Evolutionary conservation across 768 basidiomycete species (phyloP).

Genomic region (Calocybe cyanea): DNA sequence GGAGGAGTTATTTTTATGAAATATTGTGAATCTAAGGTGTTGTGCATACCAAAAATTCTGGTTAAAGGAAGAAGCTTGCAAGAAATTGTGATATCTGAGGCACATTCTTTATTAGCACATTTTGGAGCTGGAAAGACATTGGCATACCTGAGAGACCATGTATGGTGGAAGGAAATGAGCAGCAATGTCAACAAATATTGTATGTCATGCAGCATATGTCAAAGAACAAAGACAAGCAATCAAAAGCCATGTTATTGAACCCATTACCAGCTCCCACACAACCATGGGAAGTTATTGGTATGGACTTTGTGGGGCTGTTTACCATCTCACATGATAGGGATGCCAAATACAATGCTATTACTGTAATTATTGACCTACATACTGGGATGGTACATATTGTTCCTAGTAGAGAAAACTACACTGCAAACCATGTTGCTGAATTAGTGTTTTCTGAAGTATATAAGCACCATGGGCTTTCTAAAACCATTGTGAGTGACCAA

Average conservation of each 20-base stretch:
- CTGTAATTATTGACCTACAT: conserved; percentile 17
- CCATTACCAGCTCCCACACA: conserved; percentile 9
- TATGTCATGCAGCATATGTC: conserved; percentile 22
- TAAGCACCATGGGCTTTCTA: conserved; percentile 27
- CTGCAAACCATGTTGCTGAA: conserved; percentile 12
- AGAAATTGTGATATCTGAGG: conserved; percentile 31
- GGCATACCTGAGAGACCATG: conserved; percentile 23
- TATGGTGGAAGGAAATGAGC: conserved; percentile 28
- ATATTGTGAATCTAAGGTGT: neutral
- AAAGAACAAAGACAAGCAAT: conserved; percentile 15
- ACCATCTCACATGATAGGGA: conserved; percentile 13
- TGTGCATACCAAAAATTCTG: conserved; percentile 19
- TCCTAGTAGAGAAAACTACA: conserved; percentile 10
- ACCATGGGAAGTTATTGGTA: conserved; percentile 13
- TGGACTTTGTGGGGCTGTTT: conserved; percentile 18
- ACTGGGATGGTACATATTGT: conserved; percentile 10
- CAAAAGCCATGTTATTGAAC: conserved; percentile 22
- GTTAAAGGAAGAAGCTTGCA: conserved; percentile 13
- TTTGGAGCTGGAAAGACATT: conserved; percentile 30
- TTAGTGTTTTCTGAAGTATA: conserved; percentile 22
- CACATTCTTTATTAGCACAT: conserved; percentile 34
- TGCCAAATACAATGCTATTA: conserved; percentile 3
- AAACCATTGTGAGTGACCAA: conserved; percentile 22
- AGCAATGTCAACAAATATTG: conserved; percentile 20
- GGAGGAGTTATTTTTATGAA: conserved; percentile 15